phyloP scores from a whole-genome alignment of 768 basidiomycete species.

The Amanita muscaria region DNA sequence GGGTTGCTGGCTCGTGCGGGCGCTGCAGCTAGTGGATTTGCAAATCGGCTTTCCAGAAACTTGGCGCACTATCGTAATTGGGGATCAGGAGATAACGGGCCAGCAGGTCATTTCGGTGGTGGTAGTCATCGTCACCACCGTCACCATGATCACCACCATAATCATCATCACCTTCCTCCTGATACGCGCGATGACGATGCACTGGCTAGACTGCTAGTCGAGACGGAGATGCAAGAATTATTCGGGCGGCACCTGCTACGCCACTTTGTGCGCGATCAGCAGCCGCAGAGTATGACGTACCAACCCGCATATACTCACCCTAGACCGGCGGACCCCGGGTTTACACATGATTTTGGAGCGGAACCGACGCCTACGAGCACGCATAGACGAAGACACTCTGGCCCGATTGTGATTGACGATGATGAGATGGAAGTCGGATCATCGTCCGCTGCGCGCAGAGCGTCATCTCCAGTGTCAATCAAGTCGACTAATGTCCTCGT shows the following conservation, averaged over 20 bases:
- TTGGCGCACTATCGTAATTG: not conserved
- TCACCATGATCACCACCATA: no score
- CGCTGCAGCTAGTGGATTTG: conserved; percentile 5
- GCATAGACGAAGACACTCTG: conserved; percentile 11
- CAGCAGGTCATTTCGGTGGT: not conserved
- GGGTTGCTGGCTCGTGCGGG: conserved; percentile 14
- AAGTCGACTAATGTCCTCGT: conserved; percentile 40
- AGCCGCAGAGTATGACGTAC: conserved; percentile 34
- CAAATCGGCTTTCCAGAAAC: conserved; percentile 8
- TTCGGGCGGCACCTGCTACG: conserved; percentile 6
- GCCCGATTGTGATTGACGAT: conserved; percentile 41
- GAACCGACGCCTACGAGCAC: conserved; percentile 18
- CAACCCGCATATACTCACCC: conserved; percentile 60
- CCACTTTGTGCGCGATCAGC: conserved; percentile 6
- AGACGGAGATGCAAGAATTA: conserved; percentile 8
- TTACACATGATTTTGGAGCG: conserved; percentile 57
- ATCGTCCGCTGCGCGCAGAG: conserved; percentile 2
- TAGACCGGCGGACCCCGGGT: conserved; percentile 44
- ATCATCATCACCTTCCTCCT: no score
- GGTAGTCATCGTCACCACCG: no score
- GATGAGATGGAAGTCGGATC: conserved; percentile 21
- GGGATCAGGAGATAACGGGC: not conserved
- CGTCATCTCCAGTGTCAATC: conserved; percentile 11
- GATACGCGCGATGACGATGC: conserved; percentile 13
- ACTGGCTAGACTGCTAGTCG: conserved; percentile 10